These are phyloP conservation scores for Fraxinus nigra DNA, from an alignment of 305 asterid genomes.

Conservation along the genomic window DNA sequence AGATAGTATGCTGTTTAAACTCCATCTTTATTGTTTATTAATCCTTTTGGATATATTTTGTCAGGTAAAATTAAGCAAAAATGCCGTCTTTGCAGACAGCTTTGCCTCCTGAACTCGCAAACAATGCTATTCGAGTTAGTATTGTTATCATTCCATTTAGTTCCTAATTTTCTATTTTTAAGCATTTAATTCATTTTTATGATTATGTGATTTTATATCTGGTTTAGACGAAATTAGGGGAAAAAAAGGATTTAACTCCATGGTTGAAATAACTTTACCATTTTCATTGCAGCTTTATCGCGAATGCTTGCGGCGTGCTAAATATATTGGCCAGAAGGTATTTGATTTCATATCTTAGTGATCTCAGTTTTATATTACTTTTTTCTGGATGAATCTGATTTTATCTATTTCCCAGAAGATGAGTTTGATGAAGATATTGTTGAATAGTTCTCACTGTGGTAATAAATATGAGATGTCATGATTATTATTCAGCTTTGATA, in stretches of 20 bases:
- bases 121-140: slow-evolving; percentile 67
- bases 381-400: background rate
- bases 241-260: background rate
- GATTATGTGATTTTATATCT: slow-evolving; percentile 1
- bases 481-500: background rate
- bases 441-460: background rate
- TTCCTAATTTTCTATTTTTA: background rate
- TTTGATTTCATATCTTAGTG: background rate
- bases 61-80: slow-evolving; percentile 11
- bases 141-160: slow-evolving; percentile 13
- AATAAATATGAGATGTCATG: background rate
- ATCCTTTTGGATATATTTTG: background rate
- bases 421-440: background rate
- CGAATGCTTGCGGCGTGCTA: background rate
- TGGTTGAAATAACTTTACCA: background rate
- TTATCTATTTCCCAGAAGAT: background rate
- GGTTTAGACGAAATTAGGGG: background rate
- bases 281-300: background rate
- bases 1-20: background rate
- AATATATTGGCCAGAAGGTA: background rate
- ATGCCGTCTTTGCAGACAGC: slow-evolving; percentile 89
- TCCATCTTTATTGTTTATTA: background rate
- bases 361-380: background rate
- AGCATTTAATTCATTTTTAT: slow-evolving; percentile 2
- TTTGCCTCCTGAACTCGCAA: slow-evolving; percentile 88